Percentiles rank a stretch among this genome's conserved stretches.
These are phyloP conservation scores for Sanghuangporus weigelae DNA, from an alignment of 1,284 basidiomycete genomes.

Conservation along the genomic window DNA sequence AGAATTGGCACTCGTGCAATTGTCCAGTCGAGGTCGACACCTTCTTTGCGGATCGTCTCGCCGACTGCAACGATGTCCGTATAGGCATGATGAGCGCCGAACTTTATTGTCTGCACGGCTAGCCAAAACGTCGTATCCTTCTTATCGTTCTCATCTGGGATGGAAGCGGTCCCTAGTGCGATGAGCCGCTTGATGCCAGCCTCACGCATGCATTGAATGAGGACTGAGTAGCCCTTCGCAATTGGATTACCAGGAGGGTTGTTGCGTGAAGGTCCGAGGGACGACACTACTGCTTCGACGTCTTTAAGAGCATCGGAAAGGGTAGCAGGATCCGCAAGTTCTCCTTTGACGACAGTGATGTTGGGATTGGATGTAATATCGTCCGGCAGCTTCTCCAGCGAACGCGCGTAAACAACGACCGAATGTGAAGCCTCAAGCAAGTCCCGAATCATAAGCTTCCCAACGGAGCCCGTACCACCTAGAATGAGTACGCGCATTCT, in stretches of 20 bases:
- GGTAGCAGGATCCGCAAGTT: slow-evolving; percentile 44
- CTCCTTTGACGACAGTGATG: slow-evolving; percentile 47
- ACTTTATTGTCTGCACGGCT: slow-evolving; percentile 36
- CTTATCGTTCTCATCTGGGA: slow-evolving; percentile 54
- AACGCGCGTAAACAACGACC: slow-evolving; percentile 55
- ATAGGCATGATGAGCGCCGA: slow-evolving; percentile 37
- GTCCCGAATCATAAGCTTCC: slow-evolving; percentile 48
- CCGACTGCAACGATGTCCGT: slow-evolving; percentile 49
- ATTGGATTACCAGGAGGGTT: slow-evolving; percentile 47
- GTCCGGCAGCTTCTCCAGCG: slow-evolving; percentile 53
- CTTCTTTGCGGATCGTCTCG: slow-evolving; percentile 43
- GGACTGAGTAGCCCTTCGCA: slow-evolving; percentile 47
- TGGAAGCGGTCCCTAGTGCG: slow-evolving; percentile 59
- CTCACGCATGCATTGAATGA: slow-evolving; percentile 52
- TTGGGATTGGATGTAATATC: slow-evolving; percentile 39
- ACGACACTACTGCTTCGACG: slow-evolving; percentile 57
- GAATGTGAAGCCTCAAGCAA: slow-evolving; percentile 40
- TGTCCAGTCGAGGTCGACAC: slow-evolving; percentile 55
- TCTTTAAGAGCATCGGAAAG: slow-evolving; percentile 48
- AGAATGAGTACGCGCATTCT: slow-evolving; percentile 30
- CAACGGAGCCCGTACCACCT: slow-evolving; percentile 57
- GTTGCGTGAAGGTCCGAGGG: slow-evolving; percentile 46
- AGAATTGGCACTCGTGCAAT: slow-evolving; percentile 59
- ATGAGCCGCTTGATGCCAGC: slow-evolving; percentile 52
- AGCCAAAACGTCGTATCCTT: slow-evolving; percentile 42